Evolutionary conservation across 306 rosid genomes (phyloP), one percentile per base, ranked within the genome.

Genomic region (Lathyrus tuberosus): DNA sequence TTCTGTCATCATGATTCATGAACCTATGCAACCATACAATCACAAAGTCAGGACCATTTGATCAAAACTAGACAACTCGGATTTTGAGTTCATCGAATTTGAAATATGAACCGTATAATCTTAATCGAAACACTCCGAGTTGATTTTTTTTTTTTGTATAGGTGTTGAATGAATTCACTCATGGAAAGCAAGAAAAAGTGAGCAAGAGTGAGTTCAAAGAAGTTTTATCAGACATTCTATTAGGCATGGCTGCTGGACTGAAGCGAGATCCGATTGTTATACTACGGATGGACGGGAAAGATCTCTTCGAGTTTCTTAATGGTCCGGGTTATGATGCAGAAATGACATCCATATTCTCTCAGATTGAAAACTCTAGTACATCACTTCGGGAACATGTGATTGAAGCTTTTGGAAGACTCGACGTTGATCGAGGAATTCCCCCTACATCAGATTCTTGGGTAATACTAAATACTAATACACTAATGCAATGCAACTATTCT

Each of bases 231-330:
- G 97, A 95, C 82, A 70, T 95, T 76, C 87, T 95, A 7, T 51
- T 91, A 78, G 97, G 95, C 82, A 89, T 95, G 99, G 99, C 99
- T 82, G 92, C 99, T 22, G 99, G 96, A 26, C 83, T 95, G 76
- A 89, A 91, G 84, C 82, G 90, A 74, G 97, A 95, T 69, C 99
- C 99, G 17, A 85, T 95, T 17, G 83, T 95, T 35, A 95, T 95
- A 59, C 90, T 95, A 41, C 95, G 99, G 20, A 95, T 95, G 14
- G 97, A 95, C 70, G 97, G 99, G 4, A 92, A 95, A 86, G 99
- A 95, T 77, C 95, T 95, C 38, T 80, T 77, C 22, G 99, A 95
- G 70, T 95, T 87, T 83, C 76, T 95, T 24, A 71, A 71, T 40
- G 84, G 90, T 37, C 88, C 87, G 28, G 72, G 53, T 65, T 95